These are phyloP conservation scores for Dictyophora rubrovolvata DNA, from an alignment of 768 basidiomycete species.

Conservation along the genomic window DNA sequence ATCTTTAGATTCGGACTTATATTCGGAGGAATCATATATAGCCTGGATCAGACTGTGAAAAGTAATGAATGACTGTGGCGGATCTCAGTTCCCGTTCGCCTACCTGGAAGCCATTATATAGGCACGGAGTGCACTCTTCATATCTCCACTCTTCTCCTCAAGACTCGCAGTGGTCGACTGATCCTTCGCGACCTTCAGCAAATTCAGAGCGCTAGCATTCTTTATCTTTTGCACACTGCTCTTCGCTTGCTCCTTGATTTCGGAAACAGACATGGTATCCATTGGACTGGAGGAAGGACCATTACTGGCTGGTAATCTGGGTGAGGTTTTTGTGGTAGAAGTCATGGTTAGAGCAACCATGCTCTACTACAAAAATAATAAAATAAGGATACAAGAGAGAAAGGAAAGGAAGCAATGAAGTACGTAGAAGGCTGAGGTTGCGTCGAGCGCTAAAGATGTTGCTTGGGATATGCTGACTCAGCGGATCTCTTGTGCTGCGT, in stretches of 20 bases:
- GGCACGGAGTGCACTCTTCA: slow-evolving; percentile 48
- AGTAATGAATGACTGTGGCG: background rate
- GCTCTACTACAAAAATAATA: slow-evolving; percentile 1
- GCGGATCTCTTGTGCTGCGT: background rate
- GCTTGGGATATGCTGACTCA: slow-evolving; percentile 1
- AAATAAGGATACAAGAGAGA: slow-evolving; percentile 6
- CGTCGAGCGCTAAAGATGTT: background rate
- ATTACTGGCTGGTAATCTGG: background rate
- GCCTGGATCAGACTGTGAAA: slow-evolving; percentile 22
- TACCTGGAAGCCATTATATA: slow-evolving; percentile 55
- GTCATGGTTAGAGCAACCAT: slow-evolving; percentile 11
- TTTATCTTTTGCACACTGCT: slow-evolving; percentile 41
- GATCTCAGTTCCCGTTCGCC: slow-evolving; percentile 14
- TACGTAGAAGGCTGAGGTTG: background rate
- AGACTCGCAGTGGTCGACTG: slow-evolving; percentile 45
- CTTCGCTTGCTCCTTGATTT: slow-evolving; percentile 39
- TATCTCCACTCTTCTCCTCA: slow-evolving; percentile 46
- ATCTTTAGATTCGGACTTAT: slow-evolving; percentile 33
- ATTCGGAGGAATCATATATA: slow-evolving; percentile 52
- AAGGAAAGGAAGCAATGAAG: background rate
- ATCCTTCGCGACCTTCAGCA: slow-evolving; percentile 52
- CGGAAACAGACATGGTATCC: slow-evolving; percentile 30
- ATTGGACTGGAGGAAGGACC: background rate
- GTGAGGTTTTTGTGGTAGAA: slow-evolving; percentile 1
- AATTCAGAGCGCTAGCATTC: slow-evolving; percentile 47